Base-by-base conservation (phyloP, 192 early-diverging fungal genomes). In the Piromyces sp. region DNA sequence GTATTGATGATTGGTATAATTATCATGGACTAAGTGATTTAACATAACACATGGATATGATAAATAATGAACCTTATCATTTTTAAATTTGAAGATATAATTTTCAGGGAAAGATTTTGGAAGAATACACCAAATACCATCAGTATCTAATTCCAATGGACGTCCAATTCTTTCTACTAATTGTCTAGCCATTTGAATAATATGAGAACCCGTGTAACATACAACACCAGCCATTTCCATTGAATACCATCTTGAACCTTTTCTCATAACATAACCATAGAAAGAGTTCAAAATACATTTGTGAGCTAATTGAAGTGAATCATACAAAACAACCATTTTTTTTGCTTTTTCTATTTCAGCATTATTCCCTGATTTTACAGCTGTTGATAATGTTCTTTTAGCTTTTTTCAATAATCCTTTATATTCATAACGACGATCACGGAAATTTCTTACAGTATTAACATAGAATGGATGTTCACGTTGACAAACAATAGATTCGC, bases 211-310 rank as follows among this genome's bases (percentile, higher is more conserved):
- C 7, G 96, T 99, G 81, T 96, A 83, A 86, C 98, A 99, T 78
- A 98, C 96, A 30, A 99, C 95, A 29, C 98, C 98, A 0, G 96
- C 98, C 98, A 99, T 99, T 86, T 97, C 96, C 89, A 99, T 93
- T 14, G 96, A 97, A 86, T 96, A 96, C 98, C 98, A 99, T 40
- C 98, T 92, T 2, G 96, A 94, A 11, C 96, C 96, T 88, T 97
- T 99, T 81, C 96, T 88, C 98, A 98, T 99, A 17, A 99, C 97
- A 86, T 99, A 99, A 28, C 97, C 97, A 83, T 99, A 99, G 85
- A 98, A 99, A 16, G 96, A 98, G 85, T 91, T 92, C 51, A 92
- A 81, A 87, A 95, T 94, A 86, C 94, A 96, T 89, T 99, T 99
- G 89, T 99, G 98, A 30, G 98, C 98, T 38, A 97, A 85, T 84